Conservation (phyloP, 306 rosid genomes). For the Rosa rugosa region DNA sequence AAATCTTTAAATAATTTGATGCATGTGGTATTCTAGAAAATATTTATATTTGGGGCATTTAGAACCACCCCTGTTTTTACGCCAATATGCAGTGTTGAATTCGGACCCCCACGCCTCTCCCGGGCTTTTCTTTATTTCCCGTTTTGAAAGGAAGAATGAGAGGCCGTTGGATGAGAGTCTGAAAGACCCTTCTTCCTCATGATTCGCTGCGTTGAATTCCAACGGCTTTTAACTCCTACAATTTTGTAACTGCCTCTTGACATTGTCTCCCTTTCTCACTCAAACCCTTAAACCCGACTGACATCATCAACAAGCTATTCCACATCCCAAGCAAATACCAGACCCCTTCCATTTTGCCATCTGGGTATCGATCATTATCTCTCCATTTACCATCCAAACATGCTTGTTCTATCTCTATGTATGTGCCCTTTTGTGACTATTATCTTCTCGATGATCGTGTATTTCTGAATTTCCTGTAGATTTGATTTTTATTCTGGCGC, state of each 20-base stretch:
- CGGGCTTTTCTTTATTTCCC: conserved; percentile 23
- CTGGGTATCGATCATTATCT: conserved; percentile 2
- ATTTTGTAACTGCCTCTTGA: conserved; percentile 32
- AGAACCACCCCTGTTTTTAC: background rate
- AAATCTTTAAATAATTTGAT: too few species aligned
- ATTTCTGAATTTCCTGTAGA: background rate
- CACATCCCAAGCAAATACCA: background rate
- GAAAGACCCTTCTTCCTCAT: conserved; percentile 29
- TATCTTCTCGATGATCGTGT: background rate
- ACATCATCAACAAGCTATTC: background rate
- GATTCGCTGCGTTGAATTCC: conserved; percentile 18
- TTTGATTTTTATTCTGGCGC: background rate
- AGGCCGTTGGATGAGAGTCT: conserved; percentile 21
- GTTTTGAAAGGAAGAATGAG: conserved; percentile 34
- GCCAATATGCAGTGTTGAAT: background rate
- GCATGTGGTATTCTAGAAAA: too few species aligned
- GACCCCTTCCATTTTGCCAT: background rate
- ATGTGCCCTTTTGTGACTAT: background rate
- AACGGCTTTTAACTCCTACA: conserved; percentile 35
- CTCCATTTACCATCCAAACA: background rate
- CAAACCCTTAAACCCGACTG: background rate
- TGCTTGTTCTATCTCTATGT: background rate
- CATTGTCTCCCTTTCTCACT: conserved; percentile 27
- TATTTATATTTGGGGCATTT: background rate
- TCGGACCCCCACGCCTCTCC: conserved; percentile 23